These are phyloP conservation scores for Fonsecaea monophora DNA, from an alignment of 2,329 filamentous ascomycete genomes.

Conservation along the genomic window DNA sequence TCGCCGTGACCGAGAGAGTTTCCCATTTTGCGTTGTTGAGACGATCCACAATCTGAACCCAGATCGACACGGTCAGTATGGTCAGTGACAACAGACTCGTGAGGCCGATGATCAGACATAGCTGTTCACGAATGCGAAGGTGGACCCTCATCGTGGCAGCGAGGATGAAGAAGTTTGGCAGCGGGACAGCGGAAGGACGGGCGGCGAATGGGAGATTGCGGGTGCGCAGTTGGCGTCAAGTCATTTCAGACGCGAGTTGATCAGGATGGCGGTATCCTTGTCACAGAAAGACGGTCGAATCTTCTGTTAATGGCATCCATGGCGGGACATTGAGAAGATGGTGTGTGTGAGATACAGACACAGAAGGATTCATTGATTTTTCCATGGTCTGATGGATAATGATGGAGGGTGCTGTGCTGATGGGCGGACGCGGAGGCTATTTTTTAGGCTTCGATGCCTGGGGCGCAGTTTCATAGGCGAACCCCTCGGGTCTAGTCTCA, in stretches of 20 bases:
- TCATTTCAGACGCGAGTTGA: neutral
- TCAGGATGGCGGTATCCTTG: neutral
- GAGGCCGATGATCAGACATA: slow-evolving; percentile 77
- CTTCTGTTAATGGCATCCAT: neutral
- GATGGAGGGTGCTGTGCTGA: neutral
- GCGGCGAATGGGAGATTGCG: slow-evolving; percentile 2
- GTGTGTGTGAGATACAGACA: neutral
- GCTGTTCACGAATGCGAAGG: slow-evolving; percentile 84
- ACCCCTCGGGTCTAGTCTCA: slow-evolving; percentile 2
- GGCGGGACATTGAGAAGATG: neutral
- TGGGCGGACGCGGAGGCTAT: neutral
- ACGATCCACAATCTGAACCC: slow-evolving; percentile 16
- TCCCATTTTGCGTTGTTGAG: slow-evolving; percentile 51
- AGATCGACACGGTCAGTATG: slow-evolving; percentile 73
- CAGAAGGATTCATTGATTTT: neutral
- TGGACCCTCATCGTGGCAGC: slow-evolving; percentile 62
- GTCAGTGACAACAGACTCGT: slow-evolving; percentile 76
- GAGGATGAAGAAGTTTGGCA: neutral
- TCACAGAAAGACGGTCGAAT: neutral
- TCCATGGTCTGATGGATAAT: neutral
- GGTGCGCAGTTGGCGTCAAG: neutral
- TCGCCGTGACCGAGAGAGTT: slow-evolving; percentile 76
- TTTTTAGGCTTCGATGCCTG: neutral
- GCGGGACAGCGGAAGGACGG: neutral
- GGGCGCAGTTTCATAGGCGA: neutral